Conservation (phyloP, 345 rosid species). For the Nephelium lappaceum region DNA sequence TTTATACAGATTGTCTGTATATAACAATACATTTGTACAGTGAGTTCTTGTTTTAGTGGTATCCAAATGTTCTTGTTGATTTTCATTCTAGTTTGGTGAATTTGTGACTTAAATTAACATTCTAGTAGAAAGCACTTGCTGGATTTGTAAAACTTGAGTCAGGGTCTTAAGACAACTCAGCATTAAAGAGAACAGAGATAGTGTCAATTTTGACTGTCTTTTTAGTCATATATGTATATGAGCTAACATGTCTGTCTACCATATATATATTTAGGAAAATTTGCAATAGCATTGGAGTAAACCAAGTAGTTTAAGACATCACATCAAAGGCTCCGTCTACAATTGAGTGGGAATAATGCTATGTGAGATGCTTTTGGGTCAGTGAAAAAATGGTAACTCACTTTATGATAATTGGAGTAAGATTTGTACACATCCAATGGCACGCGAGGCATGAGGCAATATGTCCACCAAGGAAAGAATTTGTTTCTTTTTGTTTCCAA, state of each 20-base stretch:
- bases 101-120: background rate
- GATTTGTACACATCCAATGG: conserved; percentile 4
- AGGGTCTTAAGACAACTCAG: background rate
- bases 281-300: conserved; percentile 92
- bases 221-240: background rate
- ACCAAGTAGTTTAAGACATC: conserved; percentile 94
- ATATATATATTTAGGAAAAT: conserved; percentile 54
- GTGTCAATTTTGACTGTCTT: conserved; percentile 5
- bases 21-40: background rate
- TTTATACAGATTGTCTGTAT: background rate
- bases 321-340: conserved; percentile 99
- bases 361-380: conserved; percentile 10
- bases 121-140: background rate
- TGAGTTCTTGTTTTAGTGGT: background rate
- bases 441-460: background rate
- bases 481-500: background rate
- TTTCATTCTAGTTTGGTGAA: background rate
- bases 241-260: background rate
- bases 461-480: background rate
- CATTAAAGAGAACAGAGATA: background rate
- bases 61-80: background rate
- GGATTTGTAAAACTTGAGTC: background rate
- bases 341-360: conserved; percentile 87
- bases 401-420: conserved; percentile 16
- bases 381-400: background rate